These are phyloP conservation scores for Phytophthora parvispora DNA, from an alignment of 352 stramenopile species.

Conservation along the genomic window DNA sequence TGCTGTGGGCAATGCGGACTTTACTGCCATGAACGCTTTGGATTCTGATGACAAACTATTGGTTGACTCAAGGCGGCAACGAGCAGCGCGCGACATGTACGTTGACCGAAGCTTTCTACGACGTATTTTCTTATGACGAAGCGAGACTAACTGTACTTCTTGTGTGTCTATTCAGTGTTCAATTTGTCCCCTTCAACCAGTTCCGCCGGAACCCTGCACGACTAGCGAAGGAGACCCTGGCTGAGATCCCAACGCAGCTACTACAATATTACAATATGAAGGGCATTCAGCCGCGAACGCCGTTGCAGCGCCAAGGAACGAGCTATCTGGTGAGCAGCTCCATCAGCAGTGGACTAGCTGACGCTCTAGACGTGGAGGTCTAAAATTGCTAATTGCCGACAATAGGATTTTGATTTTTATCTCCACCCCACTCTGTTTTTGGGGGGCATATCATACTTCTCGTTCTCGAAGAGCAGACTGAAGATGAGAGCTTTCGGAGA, in stretches of 20 bases:
- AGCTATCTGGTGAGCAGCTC: conserved; percentile 46
- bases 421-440: too few relatives aligned
- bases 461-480: neutral
- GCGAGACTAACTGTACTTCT: neutral
- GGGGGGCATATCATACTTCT: neutral
- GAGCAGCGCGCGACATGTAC: conserved; percentile 73
- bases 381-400: conserved; percentile 11
- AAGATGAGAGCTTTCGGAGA: neutral
- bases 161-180: conserved; percentile 55
- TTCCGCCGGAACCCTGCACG: conserved; percentile 68
- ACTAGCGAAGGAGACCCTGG: conserved; percentile 77
- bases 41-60: conserved; percentile 72
- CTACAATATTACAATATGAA: conserved; percentile 70
- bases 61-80: conserved; percentile 43
- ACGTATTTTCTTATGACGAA: neutral
- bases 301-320: conserved; percentile 66
- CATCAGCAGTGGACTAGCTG: conserved; percentile 25
- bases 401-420: conserved; percentile 5
- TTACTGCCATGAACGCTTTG: conserved; percentile 72
- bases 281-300: conserved; percentile 60
- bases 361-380: conserved; percentile 37
- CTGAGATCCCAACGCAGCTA: conserved; percentile 75
- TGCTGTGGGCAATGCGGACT: conserved; percentile 81
- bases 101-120: conserved; percentile 21
- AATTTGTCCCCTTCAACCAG: conserved; percentile 83